A percentile compares a stretch with the other conserved stretches of the same genome.
Evolutionary conservation across 495 filamentous ascomycete genomes (phyloP).

Genomic region (Hypoxylon crocopeplum): DNA sequence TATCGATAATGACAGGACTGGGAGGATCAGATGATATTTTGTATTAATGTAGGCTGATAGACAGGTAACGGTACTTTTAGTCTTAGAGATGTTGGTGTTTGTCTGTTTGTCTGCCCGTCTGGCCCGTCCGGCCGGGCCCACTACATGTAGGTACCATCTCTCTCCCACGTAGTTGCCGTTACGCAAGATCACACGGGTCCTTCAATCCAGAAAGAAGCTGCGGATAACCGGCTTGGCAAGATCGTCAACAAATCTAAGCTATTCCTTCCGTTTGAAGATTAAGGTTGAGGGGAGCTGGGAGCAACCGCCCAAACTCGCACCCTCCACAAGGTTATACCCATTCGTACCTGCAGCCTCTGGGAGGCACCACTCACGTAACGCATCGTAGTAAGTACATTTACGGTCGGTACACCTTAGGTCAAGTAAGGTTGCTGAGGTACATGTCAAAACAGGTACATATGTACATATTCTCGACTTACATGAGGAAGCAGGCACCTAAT

Average conservation of each 20-base stretch:
- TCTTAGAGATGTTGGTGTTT: no score
- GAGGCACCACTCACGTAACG: constrained; percentile 21
- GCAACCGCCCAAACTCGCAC: constrained; percentile 17
- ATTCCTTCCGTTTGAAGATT: constrained; percentile 19
- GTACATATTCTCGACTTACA: background rate
- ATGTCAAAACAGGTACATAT: constrained; percentile 1
- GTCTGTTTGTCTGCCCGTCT: constrained; percentile 25
- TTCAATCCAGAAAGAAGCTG: constrained; percentile 26
- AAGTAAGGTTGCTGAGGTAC: background rate
- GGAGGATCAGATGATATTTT: no score
- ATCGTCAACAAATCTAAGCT: constrained; percentile 19
- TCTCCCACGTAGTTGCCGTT: constrained; percentile 8
- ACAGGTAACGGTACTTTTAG: no score
- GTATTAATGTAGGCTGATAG: no score
- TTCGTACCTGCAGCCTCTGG: constrained; percentile 1
- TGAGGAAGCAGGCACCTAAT: constrained; percentile 18
- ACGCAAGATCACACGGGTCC: constrained; percentile 21
- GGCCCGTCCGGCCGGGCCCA: no score
- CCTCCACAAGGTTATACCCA: constrained; percentile 19
- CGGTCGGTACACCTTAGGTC: constrained; percentile 4
- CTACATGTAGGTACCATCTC: no score
- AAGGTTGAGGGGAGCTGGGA: constrained; percentile 14
- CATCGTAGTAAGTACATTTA: constrained; percentile 5
- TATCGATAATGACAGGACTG: no score
- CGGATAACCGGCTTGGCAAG: constrained; percentile 33